Evolutionary conservation across 2,329 filamentous ascomycete species (phyloP).

Genomic region (Lecanosticta acicola): DNA sequence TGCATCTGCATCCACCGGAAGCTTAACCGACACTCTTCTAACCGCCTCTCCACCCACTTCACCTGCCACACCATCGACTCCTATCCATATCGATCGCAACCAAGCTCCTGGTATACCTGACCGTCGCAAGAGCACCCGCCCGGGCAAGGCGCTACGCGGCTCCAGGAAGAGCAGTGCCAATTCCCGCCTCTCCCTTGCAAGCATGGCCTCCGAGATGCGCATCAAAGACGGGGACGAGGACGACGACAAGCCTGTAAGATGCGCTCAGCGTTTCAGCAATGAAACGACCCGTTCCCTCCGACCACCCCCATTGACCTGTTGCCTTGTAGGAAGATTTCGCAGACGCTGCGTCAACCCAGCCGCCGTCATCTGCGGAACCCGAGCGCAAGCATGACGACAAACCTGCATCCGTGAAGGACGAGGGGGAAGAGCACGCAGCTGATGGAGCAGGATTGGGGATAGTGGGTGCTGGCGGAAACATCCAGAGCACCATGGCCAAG

Average conservation of each 20-base stretch:
- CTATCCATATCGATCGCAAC: constrained; percentile 13
- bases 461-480: no score
- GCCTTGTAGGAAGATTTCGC: constrained; percentile 66
- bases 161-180: constrained; percentile 16
- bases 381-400: constrained; percentile 16
- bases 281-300: neutral
- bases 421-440: neutral
- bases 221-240: constrained; percentile 23
- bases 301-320: neutral
- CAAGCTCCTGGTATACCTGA: constrained; percentile 29
- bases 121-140: constrained; percentile 21
- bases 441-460: neutral
- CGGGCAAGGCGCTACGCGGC: constrained; percentile 10
- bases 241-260: constrained; percentile 5
- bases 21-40: neutral
- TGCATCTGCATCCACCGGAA: neutral
- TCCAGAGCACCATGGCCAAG: neutral
- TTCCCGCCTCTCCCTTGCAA: constrained; percentile 18
- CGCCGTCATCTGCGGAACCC: constrained; percentile 11
- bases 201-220: constrained; percentile 25
- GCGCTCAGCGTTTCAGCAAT: neutral
- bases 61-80: neutral
- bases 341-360: constrained; percentile 52
- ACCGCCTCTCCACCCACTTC: neutral
- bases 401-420: neutral